Evolutionary conservation across 179 eudicot species (phyloP).

Genomic region (Corrigiola litoralis): DNA sequence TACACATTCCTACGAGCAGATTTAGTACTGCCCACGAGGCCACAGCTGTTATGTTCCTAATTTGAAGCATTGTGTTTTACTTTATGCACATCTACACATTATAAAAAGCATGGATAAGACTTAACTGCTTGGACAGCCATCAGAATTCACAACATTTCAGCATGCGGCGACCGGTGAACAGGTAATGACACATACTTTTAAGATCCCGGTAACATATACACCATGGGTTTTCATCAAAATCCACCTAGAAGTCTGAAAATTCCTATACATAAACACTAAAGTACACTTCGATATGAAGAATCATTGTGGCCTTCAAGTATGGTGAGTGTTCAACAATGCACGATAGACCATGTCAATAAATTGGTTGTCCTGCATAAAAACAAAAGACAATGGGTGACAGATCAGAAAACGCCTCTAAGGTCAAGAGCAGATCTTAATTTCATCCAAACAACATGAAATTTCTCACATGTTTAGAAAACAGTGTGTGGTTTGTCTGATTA

Average conservation of each 20-base stretch:
- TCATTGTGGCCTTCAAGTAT: constrained; percentile 21
- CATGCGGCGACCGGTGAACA: neutral
- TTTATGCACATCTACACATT: too few relatives aligned
- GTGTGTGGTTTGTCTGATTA: too few relatives aligned
- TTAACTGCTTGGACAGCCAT: neutral
- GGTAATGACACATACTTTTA: constrained; percentile 6
- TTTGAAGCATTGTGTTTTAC: too few relatives aligned
- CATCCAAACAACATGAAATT: too few relatives aligned
- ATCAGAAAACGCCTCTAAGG: too few relatives aligned
- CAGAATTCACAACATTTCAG: neutral
- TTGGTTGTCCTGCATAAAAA: constrained; percentile 56
- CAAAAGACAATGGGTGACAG: neutral
- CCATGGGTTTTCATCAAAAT: constrained; percentile 6
- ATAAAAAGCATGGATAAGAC: too few relatives aligned
- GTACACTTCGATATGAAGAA: constrained; percentile 5
- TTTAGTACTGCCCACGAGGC: too few relatives aligned
- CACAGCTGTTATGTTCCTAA: too few relatives aligned
- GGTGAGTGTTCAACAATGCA: constrained; percentile 59
- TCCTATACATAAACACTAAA: constrained; percentile 25
- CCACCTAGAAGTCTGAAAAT: constrained; percentile 10
- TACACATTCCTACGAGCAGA: too few relatives aligned
- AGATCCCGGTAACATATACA: neutral
- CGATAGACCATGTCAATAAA: constrained; percentile 74
- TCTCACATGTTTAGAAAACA: too few relatives aligned
- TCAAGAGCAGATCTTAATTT: too few relatives aligned